Percentiles rank a stretch among this genome's conserved stretches.
Conservation (phyloP, 164 flowering plant species). For the Stephania yunnanensis region DNA sequence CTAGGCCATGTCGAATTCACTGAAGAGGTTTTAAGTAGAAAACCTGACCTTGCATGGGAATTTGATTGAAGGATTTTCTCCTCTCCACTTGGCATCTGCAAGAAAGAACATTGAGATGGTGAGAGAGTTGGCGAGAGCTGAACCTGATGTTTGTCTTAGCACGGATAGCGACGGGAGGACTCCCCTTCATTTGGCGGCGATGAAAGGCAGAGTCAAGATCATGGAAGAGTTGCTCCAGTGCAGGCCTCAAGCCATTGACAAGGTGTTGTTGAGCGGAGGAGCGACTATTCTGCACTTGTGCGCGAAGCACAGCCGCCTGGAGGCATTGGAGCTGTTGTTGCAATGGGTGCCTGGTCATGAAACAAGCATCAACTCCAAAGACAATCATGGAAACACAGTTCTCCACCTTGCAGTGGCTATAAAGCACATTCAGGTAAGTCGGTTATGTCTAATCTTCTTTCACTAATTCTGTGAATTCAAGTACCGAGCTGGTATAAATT, state of each 20-base stretch:
- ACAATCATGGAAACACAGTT: constrained; percentile 5
- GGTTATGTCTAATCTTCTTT: background rate
- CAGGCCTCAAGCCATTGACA: constrained; percentile 11
- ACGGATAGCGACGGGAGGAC: constrained; percentile 20
- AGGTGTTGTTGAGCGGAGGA: constrained; percentile 1
- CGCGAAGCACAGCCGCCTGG: constrained; percentile 1
- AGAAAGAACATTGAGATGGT: constrained; percentile 4
- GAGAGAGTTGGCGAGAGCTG: background rate
- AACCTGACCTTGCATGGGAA: background rate
- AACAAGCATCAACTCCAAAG: background rate
- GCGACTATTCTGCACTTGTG: constrained; percentile 26
- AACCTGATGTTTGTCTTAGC: constrained; percentile 10
- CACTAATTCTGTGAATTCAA: too few relatives aligned
- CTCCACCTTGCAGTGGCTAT: constrained; percentile 10
- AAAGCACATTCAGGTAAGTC: constrained; percentile 8
- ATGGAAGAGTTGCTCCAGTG: constrained; percentile 16
- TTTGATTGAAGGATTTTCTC: background rate
- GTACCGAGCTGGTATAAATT: background rate
- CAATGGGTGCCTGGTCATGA: background rate
- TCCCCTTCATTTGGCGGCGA: constrained; percentile 29
- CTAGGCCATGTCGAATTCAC: constrained; percentile 12
- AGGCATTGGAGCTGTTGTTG: constrained; percentile 1
- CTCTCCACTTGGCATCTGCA: constrained; percentile 3
- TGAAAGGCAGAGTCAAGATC: constrained; percentile 23
- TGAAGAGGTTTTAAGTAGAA: background rate